A percentile compares a stretch with the other conserved stretches of the same genome.
Evolutionary conservation across 129 eudicot species (phyloP).

Genomic region (Tagetes erecta): DNA sequence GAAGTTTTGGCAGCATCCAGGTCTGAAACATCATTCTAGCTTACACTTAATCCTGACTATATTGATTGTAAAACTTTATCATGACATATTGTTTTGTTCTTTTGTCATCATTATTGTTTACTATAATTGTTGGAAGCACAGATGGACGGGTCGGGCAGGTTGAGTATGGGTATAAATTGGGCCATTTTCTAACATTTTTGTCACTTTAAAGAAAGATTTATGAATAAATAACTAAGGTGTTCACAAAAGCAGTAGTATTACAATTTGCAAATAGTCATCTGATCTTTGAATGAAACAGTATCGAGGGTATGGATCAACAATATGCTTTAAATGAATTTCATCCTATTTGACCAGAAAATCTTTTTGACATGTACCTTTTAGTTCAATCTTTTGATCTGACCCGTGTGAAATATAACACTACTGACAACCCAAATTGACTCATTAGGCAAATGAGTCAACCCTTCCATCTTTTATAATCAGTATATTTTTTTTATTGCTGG

Average conservation of each 20-base stretch:
- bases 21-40: constrained; percentile 35
- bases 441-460: neutral
- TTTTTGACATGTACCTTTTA: neutral
- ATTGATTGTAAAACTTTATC: constrained; percentile 38
- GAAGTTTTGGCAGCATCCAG: constrained; percentile 94
- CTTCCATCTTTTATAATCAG: constrained; percentile 4
- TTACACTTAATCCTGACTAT: constrained; percentile 40
- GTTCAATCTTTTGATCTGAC: neutral
- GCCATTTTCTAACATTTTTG: neutral
- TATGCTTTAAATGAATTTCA: neutral
- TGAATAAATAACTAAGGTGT: neutral
- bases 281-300: neutral
- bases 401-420: neutral
- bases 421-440: neutral
- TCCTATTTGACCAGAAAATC: neutral
- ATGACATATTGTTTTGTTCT: neutral
- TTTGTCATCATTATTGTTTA: constrained; percentile 4
- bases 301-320: neutral
- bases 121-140: neutral
- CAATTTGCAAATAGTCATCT: neutral
- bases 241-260: neutral
- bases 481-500: neutral
- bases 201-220: neutral
- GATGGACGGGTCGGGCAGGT: neutral
- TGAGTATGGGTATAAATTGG: neutral